Evolutionary conservation across 345 rosid genomes (phyloP), one percentile per base, ranked within the genome.

Genomic region (Kernera saxatilis): DNA sequence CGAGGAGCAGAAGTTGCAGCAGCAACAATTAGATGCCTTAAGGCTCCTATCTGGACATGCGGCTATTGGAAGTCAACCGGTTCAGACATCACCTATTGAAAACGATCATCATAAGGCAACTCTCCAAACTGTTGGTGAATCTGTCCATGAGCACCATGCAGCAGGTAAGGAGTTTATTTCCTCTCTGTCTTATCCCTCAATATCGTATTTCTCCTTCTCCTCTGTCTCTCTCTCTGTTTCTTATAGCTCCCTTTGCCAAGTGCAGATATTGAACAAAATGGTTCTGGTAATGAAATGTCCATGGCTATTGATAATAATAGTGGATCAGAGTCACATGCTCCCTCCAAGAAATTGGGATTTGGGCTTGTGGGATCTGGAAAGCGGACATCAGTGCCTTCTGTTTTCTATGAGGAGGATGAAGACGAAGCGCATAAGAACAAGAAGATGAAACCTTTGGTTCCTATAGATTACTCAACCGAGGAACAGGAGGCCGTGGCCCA

Each of bases 281-380:
- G 90, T 26, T 71, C 67, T 30, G 79, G 60, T 63, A 85, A 84
- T 76, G 91, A 83, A 40, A 78, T 85, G 70, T 69, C 75, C 13
- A 53, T 64, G 78, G 22, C 82, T 54, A 41, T 65, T 18, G 40
- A 82, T 55, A 67, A 57, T 19, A 55, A 66, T 77, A 73, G 73
- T 74, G 82, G 84, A 57, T 69, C 90, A 32, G 96, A 91, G 62
- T 22, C 71, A 15, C 83, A 71, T 81, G 89, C 81, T 18, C 93
- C 92, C 23, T 73, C 84, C 19, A 91, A 83, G 75, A 94, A 91
- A 73, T 66, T 89, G 82, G 99, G 99, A 36, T 94, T 94, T 82
- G 98, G 99, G 81, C 88, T 94, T 46, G 90, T 89, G 59, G 98
- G 98, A 40, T 89, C 93, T 26, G 99, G 98, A 64, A 94, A 88